Base-by-base conservation (phyloP, 2,329 filamentous ascomycete species). In the Monosporascus sp. region DNA sequence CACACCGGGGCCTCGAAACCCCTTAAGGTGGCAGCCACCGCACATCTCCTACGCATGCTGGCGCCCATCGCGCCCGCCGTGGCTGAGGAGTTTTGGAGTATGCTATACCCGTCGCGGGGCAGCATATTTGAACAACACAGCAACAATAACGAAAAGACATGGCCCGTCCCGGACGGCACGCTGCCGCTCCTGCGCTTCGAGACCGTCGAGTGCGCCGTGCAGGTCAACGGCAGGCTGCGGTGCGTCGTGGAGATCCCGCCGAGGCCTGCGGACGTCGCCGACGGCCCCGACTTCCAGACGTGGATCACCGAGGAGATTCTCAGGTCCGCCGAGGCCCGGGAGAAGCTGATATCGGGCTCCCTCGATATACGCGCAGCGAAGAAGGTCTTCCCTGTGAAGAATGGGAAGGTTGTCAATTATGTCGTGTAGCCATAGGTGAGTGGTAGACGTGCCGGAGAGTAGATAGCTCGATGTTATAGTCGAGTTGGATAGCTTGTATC, bases 51-150 rank as follows among this genome's bases (percentile, higher is more conserved):
- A 41, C 83, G 83, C 49, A 83, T 96, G 73, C 76, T 92, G 61
- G 88, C 90, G 0, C 91, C 91, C 4, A 84, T 96, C 50, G 83
- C 88, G 0, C 91, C 91, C 0, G 89, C 88, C 0, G 84, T 94
- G 55, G 81, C 90, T 1, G 90, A 93, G 61, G 90, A 96, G 72
- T 89, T 85, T 68, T 95, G 89, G 89, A 77, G 80, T 56, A 63
- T 80, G 2, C 75, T 92, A 3, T 66, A 72, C 48, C 70, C 73
- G 2, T 57, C 60, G 0, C 48, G 61, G 1, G 61, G 59, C 2
- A 76, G 77, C 36, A 69, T 79, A 52, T 78, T 79, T 59, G 52
- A 59, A 20, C 17, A 9, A 3, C 19, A 26, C 41, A 1, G 14
- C 24, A 9, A 8, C 40, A 61, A 67, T 41, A 77, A 81, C 49